Evolutionary conservation across 306 rosid species (phyloP), one percentile per base, ranked within the genome.

Genomic region (Arachis hypogaea): DNA sequence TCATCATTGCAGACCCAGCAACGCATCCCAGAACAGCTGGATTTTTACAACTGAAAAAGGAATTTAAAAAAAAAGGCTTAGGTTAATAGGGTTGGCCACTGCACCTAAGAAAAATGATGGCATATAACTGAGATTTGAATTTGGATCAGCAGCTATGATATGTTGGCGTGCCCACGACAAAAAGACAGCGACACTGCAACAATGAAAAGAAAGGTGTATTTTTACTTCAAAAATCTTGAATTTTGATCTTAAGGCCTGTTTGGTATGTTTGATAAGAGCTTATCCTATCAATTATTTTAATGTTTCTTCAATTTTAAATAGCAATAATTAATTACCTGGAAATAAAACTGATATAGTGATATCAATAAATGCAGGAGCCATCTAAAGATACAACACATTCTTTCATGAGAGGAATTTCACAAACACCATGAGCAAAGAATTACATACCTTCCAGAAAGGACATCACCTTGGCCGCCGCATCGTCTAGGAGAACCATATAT

Each of bases 401-500:
- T 30, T n/a, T 50, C 42, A 11, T 40, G 28, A 59, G 38, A 47
- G 36, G 50, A 71, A 49, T 38, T 65, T 28, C 69, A 18, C 30
- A 59, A 47, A 43, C 45, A 70, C 16, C 43, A 50, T 56, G 58
- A 73, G 38, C 38, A 45, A 41, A 71, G 30, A 51, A 47, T 43
- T 28, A 82, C 98, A 83, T 87, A 82, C 98, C 97, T 93, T 87
- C 98, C 98, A 77, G 93, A 90, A 80, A 93, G 98, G 76, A 93
- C 87, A 77, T 93, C 98, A 45, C 98, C 98, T 80, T 93, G 98
- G 69, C 97, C 98, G 49, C 97, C 96, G 70, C 97, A 93, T 63
- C 98, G 92, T 58, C 98, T 87, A 67, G 93, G 95, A 84, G 96
- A 93, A 72, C 98, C 97, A 49, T 84, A 87, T 67, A 90, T 78